Conservation (phyloP, 257 asterid genomes). For the Plantago ovata region DNA sequence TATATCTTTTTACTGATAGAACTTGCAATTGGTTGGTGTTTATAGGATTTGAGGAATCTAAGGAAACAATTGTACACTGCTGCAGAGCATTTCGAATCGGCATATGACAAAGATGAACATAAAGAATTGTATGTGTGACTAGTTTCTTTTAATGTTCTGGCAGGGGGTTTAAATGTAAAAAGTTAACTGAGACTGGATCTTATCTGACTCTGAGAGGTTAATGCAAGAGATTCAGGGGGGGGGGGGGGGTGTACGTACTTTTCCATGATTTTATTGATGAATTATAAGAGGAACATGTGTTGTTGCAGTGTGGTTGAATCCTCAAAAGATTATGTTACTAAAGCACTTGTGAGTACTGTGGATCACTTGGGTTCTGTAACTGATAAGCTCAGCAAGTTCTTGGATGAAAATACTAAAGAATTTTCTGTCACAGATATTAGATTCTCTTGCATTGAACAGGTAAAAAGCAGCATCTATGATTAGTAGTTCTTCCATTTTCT, state of each 20-base stretch:
- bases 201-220: background rate
- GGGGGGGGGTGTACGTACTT: too few species aligned
- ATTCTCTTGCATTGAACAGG: slow-evolving; percentile 65
- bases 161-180: too few species aligned
- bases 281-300: background rate
- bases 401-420: slow-evolving; percentile 60
- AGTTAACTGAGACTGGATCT: too few species aligned
- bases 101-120: slow-evolving; percentile 58
- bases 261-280: background rate
- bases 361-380: slow-evolving; percentile 89
- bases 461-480: slow-evolving; percentile 16
- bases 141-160: slow-evolving; percentile 1
- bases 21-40: background rate
- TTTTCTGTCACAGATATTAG: slow-evolving; percentile 45
- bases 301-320: slow-evolving; percentile 62
- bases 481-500: too few species aligned
- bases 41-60: slow-evolving; percentile 67
- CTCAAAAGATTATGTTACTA: slow-evolving; percentile 61
- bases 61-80: slow-evolving; percentile 72
- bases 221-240: too few species aligned
- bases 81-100: slow-evolving; percentile 74
- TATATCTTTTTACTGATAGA: background rate
- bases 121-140: slow-evolving; percentile 41
- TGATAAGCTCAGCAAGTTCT: slow-evolving; percentile 56
- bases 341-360: slow-evolving; percentile 70